Evolutionary conservation across 257 asterid genomes (phyloP).

Genomic region (Scutellaria minor): DNA sequence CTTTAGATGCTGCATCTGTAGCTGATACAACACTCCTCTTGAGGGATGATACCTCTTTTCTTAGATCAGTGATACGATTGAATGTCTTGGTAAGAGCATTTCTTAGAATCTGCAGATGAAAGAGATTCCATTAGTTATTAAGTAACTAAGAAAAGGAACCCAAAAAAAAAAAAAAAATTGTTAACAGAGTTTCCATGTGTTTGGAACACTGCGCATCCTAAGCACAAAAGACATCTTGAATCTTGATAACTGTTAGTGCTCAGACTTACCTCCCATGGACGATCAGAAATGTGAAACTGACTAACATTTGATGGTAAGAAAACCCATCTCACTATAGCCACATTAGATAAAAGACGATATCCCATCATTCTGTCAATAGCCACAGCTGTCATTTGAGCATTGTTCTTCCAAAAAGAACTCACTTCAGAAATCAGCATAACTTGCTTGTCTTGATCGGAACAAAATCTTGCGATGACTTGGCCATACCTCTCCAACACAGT

Average conservation of each 20-base stretch:
- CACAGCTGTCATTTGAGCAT: constrained; percentile 87
- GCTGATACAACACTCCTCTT: constrained; percentile 62
- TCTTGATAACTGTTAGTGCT: not conserved
- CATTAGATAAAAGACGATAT: constrained; percentile 88
- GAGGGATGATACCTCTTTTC: constrained; percentile 80
- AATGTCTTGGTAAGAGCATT: constrained; percentile 88
- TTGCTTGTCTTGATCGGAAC: constrained; percentile 87
- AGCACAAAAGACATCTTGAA: not conserved
- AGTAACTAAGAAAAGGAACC: not conserved
- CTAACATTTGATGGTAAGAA: constrained; percentile 65
- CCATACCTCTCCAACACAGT: constrained; percentile 98
- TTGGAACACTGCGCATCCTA: not conserved
- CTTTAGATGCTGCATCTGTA: constrained; percentile 74
- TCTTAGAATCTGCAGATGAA: constrained; percentile 65
- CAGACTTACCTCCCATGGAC: constrained; percentile 90
- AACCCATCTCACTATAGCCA: constrained; percentile 97
- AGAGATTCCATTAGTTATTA: constrained; percentile 26
- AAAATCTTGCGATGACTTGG: constrained; percentile 82
- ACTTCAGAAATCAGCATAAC: constrained; percentile 81
- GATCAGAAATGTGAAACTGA: constrained; percentile 87
- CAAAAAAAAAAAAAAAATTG: not conserved
- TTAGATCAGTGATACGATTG: constrained; percentile 86
- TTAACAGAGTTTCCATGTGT: constrained; percentile 15
- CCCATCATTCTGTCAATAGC: constrained; percentile 99
- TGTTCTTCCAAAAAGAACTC: constrained; percentile 89